Evolutionary conservation across 805 yeast species (phyloP), one percentile per base, ranked within the genome.

Genomic region (Ogataea zsoltii): DNA sequence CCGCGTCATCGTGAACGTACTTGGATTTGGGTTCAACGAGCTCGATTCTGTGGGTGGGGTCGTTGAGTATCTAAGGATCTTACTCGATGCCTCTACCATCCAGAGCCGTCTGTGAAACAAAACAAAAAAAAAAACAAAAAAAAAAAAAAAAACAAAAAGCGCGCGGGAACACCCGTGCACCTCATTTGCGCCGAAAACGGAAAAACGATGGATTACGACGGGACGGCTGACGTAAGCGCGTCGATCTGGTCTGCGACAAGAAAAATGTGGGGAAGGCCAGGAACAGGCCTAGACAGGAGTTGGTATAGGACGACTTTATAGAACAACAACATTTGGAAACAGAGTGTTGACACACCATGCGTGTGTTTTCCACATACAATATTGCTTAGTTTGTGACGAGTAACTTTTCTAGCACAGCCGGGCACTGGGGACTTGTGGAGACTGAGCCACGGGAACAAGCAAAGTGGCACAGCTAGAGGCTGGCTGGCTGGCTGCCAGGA

Each of bases 11-110:
- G 45, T 35, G 40, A 49, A 48, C 28, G 35, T 46, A 10, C 31
- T 45, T 15, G 56, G 56, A 5, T 53, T 50, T 42, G 56, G 56
- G 17, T 45, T 53, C 33, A 33, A 38, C 34, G 58, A 54, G 29
- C 39, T 38, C 21, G 47, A 54, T 36, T 41, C 48, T 11, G 28
- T 54, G 5, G 50, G 51, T 14, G 54, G 49, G 6, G 29, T 50
- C 10, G 33, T 52, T 15, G 46, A 50, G 16, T 46, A 50, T 29
- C 32, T 48, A 15, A 34, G 42, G 13, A 25, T 54, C n/a, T 39
- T 54, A 4, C 29, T 43, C 4, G 41, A 33, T 11, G 15, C 16
- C 13, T 23, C 29, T 4, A 32, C 29, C 25, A 31, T 39, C 16
- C 41, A 37, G 32, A 37, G 46, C 18, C 49, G 33, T 17, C 34